Base-by-base conservation (phyloP, 306 rosid species). In the Begonia masoniana region DNA sequence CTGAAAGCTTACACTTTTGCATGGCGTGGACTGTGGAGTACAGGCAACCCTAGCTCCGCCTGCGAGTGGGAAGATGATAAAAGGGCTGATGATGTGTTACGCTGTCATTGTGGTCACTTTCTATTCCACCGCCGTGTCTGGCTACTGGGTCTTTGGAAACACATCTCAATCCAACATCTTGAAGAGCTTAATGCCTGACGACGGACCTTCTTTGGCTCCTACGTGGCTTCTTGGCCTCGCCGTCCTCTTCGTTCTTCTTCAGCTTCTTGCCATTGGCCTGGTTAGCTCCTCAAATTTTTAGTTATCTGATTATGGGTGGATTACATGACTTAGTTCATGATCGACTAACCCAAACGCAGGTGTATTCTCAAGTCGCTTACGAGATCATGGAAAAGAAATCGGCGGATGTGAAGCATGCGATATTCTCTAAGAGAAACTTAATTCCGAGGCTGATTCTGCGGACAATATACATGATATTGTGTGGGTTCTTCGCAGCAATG, bases 41-140 rank as follows among this genome's bases (percentile, higher is more conserved):
- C 83, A 89, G 97, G 97, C 97, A 54, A 91, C 97, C 59, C 72
- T 91, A 68, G 96, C 96, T 7, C 96, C 97, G 51, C 97, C 97
- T 54, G 94, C 87, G 23, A 71, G 85, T 14, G 97, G 97, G 68
- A 91, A 91, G 85, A 91, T 91, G 96, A 78, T 83, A 13, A 91
- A 85, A 66, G 97, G 96, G 12, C 96, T 91, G 48, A 2, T 60
- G 5, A 83, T 91, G 97, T 91, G 97, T 62, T 91, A 91, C 62
- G 1, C 74, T 3, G 88, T 83, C 24, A 85, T 91, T 51, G 73
- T 56, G 50, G 14, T 91, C 47, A 91, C 96, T 0, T 91, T 85
- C 75, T 91, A 91, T 72, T 70, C 97, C 11, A 68, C 78, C 51
- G 92, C 97, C 13, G 69, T 75, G 61, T 71, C 91, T 43, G 97